Evolutionary conservation across 495 filamentous ascomycete genomes (phyloP).

Genomic region (Astrothelium macrocarpum): DNA sequence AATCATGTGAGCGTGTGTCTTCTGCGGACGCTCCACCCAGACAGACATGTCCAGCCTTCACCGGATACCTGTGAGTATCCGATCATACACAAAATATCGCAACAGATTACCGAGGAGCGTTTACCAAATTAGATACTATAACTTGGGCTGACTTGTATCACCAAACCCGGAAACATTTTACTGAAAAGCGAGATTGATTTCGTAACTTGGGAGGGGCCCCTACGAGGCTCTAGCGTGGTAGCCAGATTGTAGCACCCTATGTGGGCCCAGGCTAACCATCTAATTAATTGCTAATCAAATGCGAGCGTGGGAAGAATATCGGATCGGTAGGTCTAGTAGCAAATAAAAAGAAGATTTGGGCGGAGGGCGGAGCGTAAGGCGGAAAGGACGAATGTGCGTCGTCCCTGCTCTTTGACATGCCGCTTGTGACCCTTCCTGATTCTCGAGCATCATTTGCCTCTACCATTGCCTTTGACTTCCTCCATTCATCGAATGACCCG

Average conservation of each 20-base stretch:
- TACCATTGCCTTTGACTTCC: not conserved
- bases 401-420: constrained; percentile 1
- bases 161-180: too few species aligned
- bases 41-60: not conserved
- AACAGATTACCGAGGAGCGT: too few species aligned
- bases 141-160: too few species aligned
- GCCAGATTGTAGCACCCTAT: too few species aligned
- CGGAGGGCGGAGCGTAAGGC: not conserved
- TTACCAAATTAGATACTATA: too few species aligned
- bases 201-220: too few species aligned
- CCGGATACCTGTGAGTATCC: too few species aligned
- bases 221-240: too few species aligned
- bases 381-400: not conserved
- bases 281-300: not conserved
- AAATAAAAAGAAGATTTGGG: not conserved
- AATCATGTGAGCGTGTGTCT: not conserved
- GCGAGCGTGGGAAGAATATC: not conserved
- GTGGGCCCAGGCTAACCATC: not conserved
- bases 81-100: too few species aligned
- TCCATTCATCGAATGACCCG: not conserved
- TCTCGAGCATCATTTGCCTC: not conserved
- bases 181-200: too few species aligned
- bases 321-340: not conserved
- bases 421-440: not conserved
- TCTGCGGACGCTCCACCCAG: not conserved